Evolutionary conservation across 2,329 filamentous ascomycete species (phyloP).

Genomic region (Teratosphaeria pseudoeucalypti): DNA sequence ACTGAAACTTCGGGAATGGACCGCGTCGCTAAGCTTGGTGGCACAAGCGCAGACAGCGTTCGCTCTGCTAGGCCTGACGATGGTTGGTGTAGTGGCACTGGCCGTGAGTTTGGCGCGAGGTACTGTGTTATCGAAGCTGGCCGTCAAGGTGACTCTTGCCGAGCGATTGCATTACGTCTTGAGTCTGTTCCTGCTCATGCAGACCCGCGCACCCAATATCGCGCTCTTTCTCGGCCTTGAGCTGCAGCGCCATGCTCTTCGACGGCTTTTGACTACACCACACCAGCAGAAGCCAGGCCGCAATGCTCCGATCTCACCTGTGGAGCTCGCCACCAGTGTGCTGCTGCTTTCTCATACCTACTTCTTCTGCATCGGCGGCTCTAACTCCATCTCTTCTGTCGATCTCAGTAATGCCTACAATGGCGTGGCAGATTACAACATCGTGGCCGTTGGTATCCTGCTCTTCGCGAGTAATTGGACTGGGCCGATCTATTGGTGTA

Average conservation of each 20-base stretch:
- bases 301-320: conserved; percentile 1
- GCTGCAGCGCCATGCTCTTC: conserved; percentile 35
- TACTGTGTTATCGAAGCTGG: conserved; percentile 5
- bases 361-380: conserved; percentile 85
- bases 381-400: conserved; percentile 91
- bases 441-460: conserved; percentile 68
- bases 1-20: conserved; percentile 17
- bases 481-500: conserved; percentile 79
- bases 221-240: conserved; percentile 73
- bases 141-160: conserved; percentile 15
- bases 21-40: conserved; percentile 22
- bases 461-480: conserved; percentile 90
- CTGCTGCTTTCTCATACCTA: conserved; percentile 69
- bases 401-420: conserved; percentile 95
- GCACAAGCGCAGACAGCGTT: conserved; percentile 29
- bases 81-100: conserved; percentile 20
- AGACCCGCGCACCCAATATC: conserved; percentile 75
- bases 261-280: conserved; percentile 3
- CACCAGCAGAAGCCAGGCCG: not conserved
- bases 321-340: conserved; percentile 50
- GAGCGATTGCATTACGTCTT: conserved; percentile 52
- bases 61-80: conserved; percentile 23
- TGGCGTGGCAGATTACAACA: conserved; percentile 70
- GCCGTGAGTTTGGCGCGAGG: conserved; percentile 8
- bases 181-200: conserved; percentile 71